These are phyloP conservation scores for Dothideomycetes sp. DNA, from an alignment of 2,329 filamentous ascomycete species.

Conservation along the genomic window DNA sequence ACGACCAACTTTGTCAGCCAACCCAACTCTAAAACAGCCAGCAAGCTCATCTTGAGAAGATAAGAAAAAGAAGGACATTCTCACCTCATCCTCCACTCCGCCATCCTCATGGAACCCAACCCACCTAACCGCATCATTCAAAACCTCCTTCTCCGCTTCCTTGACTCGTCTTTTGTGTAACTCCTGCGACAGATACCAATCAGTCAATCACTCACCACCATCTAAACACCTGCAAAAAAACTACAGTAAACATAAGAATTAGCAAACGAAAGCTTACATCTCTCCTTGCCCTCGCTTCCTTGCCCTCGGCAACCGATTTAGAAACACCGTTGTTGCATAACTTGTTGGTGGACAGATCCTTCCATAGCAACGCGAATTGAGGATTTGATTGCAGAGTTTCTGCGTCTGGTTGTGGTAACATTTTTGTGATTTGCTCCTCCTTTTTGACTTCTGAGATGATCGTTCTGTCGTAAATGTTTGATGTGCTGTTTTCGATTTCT, in stretches of 20 bases:
- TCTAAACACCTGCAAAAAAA: background rate
- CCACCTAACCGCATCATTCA: conserved; percentile 28
- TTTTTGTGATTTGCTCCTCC: conserved; percentile 15
- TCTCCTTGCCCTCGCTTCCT: conserved; percentile 33
- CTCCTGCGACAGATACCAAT: conserved; percentile 23
- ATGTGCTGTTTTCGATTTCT: no score
- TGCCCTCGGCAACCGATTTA: conserved; percentile 19
- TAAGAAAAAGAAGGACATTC: background rate
- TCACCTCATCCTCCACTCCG: conserved; percentile 31
- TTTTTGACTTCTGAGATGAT: background rate
- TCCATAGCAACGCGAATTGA: conserved; percentile 37
- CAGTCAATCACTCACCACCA: background rate
- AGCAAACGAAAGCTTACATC: conserved; percentile 22
- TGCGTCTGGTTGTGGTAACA: conserved; percentile 36
- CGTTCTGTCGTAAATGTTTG: no score
- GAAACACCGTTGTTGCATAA: conserved; percentile 38
- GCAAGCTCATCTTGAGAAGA: no score
- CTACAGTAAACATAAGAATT: background rate
- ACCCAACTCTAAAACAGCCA: no score
- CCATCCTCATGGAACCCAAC: conserved; percentile 27
- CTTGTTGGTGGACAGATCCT: conserved; percentile 35
- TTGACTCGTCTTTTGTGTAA: conserved; percentile 28
- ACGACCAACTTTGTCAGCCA: no score
- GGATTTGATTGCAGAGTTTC: conserved; percentile 31
- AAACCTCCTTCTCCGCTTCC: conserved; percentile 25